Evolutionary conservation across 179 eudicot genomes (phyloP).

Genomic region (Spinacia oleracea): DNA sequence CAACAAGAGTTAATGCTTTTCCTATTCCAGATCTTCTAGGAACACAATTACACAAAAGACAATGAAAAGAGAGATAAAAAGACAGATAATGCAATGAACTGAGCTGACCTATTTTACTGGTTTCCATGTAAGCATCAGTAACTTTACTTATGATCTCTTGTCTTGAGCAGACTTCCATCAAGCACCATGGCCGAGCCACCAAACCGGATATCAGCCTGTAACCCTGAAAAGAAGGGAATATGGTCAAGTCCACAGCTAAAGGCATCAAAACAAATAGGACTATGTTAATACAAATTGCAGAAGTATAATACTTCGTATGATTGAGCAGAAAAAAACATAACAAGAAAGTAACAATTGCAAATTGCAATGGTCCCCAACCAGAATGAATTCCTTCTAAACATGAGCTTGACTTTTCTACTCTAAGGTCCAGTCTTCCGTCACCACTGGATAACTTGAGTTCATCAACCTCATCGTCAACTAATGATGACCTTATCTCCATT

Average conservation of each 20-base stretch:
- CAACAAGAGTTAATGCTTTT: background rate
- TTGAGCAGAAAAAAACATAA: background rate
- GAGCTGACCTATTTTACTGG: constrained; percentile 65
- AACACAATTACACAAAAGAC: background rate
- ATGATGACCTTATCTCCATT: background rate
- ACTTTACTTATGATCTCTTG: constrained; percentile 71
- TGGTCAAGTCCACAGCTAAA: background rate
- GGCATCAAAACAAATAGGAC: background rate
- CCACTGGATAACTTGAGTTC: background rate
- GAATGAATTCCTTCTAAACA: background rate
- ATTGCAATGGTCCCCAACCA: background rate
- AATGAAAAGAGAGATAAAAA: background rate
- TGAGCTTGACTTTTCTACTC: background rate
- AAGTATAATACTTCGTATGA: background rate
- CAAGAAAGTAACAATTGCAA: background rate
- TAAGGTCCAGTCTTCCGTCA: background rate
- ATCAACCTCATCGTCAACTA: too few relatives aligned
- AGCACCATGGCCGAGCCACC: constrained; percentile 80
- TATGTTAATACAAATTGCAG: background rate
- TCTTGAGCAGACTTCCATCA: constrained; percentile 83
- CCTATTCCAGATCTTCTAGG: background rate
- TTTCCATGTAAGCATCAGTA: constrained; percentile 62
- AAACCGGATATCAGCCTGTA: constrained; percentile 71
- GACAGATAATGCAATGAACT: constrained; percentile 7
- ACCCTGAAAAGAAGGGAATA: constrained; percentile 47